Evolutionary conservation across 441 rosid species (phyloP).

Genomic region (Sinapis alba): DNA sequence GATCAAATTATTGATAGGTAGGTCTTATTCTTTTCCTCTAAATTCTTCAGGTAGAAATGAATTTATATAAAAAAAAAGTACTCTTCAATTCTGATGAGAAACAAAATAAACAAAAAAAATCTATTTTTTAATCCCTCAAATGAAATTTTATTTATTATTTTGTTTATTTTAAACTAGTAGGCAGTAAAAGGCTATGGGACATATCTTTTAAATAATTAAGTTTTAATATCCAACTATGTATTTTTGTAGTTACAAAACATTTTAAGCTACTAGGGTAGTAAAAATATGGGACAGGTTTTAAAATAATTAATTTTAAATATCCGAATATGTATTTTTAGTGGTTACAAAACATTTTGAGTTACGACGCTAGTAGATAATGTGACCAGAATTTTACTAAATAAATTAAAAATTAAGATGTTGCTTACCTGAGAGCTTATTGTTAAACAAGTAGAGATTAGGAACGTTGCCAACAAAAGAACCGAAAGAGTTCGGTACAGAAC

Average conservation of each 20-base stretch:
- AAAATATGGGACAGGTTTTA: background rate
- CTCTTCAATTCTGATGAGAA: too few relatives aligned
- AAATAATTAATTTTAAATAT: background rate
- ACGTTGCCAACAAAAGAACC: constrained; percentile 48
- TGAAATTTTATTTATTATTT: too few relatives aligned
- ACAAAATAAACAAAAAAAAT: too few relatives aligned
- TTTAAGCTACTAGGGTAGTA: background rate
- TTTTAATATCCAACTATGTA: too few relatives aligned
- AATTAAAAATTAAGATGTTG: background rate
- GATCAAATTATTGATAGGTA: too few relatives aligned
- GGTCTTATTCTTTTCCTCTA: too few relatives aligned
- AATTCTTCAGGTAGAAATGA: too few relatives aligned
- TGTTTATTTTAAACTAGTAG: too few relatives aligned
- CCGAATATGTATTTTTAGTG: background rate
- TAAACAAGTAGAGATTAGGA: constrained; percentile 57
- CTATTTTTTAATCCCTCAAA: too few relatives aligned
- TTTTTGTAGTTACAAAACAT: background rate
- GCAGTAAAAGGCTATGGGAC: too few relatives aligned
- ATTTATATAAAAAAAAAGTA: too few relatives aligned
- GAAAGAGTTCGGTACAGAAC: constrained; percentile 62
- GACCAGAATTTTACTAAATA: background rate
- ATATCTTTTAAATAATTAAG: too few relatives aligned
- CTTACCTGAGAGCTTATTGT: constrained; percentile 65
- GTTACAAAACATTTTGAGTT: background rate
- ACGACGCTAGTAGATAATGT: background rate